Conservation (phyloP, 306 rosid genomes). For the Sicyos baderoa region DNA sequence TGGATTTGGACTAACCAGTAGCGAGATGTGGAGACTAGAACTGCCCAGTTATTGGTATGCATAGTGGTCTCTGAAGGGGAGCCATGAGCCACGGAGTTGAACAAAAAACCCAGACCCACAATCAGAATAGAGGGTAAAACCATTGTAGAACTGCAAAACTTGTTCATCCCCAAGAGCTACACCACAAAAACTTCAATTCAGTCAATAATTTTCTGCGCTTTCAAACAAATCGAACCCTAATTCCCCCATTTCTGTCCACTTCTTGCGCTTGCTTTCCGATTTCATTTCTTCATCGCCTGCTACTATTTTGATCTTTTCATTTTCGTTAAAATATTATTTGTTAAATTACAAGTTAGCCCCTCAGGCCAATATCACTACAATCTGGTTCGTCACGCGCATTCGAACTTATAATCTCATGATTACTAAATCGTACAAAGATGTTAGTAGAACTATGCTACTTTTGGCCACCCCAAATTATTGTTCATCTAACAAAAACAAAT, state of each 20-base stretch:
- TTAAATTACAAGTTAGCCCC: too few species aligned
- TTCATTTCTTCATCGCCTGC: too few species aligned
- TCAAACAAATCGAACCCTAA: neutral
- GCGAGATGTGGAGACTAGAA: conserved; percentile 88
- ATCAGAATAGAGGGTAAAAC: conserved; percentile 24
- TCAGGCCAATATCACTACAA: too few species aligned
- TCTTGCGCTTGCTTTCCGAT: too few species aligned
- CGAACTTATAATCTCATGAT: too few species aligned
- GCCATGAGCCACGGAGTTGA: conserved; percentile 33
- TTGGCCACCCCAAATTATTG: too few species aligned
- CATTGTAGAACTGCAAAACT: conserved; percentile 23
- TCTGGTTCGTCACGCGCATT: too few species aligned
- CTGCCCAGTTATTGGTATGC: conserved; percentile 92
- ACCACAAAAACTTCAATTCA: neutral
- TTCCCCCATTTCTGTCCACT: neutral
- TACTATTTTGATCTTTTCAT: too few species aligned
- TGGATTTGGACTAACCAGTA: conserved; percentile 42
- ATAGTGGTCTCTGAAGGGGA: conserved; percentile 39
- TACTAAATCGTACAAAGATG: too few species aligned
- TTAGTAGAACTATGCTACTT: too few species aligned
- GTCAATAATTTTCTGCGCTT: neutral
- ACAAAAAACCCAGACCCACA: conserved; percentile 28
- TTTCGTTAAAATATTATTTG: too few species aligned
- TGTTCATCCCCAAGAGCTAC: conserved; percentile 18
- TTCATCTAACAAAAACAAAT: too few species aligned